Evolutionary conservation across 257 asterid species (phyloP).

Genomic region (Misopates orontium): DNA sequence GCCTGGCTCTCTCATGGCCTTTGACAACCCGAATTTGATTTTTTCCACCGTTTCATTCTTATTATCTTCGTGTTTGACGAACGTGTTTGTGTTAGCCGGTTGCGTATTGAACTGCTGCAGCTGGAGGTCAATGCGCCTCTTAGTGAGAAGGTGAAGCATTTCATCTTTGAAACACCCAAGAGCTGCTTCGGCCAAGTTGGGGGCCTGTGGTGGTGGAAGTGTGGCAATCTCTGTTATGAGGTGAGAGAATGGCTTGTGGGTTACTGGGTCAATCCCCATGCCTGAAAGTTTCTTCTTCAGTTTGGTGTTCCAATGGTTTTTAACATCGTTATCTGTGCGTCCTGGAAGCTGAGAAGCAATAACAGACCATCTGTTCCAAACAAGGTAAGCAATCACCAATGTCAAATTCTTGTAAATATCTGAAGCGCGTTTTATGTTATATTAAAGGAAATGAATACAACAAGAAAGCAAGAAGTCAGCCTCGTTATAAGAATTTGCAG

Average conservation of each 20-base stretch:
- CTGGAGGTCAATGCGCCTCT: slow-evolving; percentile 74
- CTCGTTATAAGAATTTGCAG: too few species aligned
- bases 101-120: slow-evolving; percentile 44
- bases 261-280: slow-evolving; percentile 95
- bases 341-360: slow-evolving; percentile 94
- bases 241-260: slow-evolving; percentile 95
- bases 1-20: slow-evolving; percentile 54
- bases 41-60: slow-evolving; percentile 52
- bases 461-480: not conserved
- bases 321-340: slow-evolving; percentile 89
- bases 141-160: slow-evolving; percentile 91
- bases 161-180: slow-evolving; percentile 96
- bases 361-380: slow-evolving; percentile 72
- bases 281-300: slow-evolving; percentile 92
- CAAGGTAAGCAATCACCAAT: not conserved
- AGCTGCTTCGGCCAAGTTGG: slow-evolving; percentile 89
- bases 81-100: slow-evolving; percentile 28
- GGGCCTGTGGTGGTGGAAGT: slow-evolving; percentile 84
- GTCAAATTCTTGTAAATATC: not conserved
- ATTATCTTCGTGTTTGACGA: slow-evolving; percentile 46
- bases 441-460: not conserved
- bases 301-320: slow-evolving; percentile 95
- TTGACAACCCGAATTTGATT: slow-evolving; percentile 57
- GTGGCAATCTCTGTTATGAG: slow-evolving; percentile 89
- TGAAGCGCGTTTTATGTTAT: not conserved